These are phyloP conservation scores for Panaeolus cyanescens DNA, from an alignment of 768 basidiomycete genomes.

Conservation along the genomic window DNA sequence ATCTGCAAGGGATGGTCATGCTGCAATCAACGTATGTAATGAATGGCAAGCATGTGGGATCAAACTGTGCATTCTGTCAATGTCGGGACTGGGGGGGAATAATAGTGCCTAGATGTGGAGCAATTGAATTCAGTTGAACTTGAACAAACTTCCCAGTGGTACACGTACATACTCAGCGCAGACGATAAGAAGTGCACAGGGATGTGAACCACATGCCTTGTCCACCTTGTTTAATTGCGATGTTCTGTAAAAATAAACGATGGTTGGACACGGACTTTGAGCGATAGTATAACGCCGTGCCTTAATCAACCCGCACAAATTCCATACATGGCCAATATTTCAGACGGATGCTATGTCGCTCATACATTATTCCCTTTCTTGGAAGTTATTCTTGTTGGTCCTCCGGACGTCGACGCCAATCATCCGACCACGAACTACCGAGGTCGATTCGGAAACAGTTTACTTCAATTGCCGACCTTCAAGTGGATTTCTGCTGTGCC, in stretches of 20 bases:
- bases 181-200: no score
- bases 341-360: neutral
- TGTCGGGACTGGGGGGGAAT: neutral
- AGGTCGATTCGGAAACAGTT: neutral
- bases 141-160: no score
- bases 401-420: neutral
- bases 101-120: neutral
- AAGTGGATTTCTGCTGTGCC: neutral
- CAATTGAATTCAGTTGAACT: no score
- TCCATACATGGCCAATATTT: neutral
- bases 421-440: neutral
- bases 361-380: neutral
- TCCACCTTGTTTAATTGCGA: neutral
- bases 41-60: neutral
- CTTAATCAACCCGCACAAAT: neutral
- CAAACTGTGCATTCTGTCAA: neutral
- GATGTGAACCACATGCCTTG: neutral
- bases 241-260: neutral
- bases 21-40: neutral
- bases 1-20: no score
- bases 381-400: neutral
- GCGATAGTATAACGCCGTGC: neutral
- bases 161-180: neutral
- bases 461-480: neutral
- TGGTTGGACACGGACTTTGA: neutral